Evolutionary conservation across 352 stramenopile species (phyloP).

Genomic region (Pythium brachiatum): DNA sequence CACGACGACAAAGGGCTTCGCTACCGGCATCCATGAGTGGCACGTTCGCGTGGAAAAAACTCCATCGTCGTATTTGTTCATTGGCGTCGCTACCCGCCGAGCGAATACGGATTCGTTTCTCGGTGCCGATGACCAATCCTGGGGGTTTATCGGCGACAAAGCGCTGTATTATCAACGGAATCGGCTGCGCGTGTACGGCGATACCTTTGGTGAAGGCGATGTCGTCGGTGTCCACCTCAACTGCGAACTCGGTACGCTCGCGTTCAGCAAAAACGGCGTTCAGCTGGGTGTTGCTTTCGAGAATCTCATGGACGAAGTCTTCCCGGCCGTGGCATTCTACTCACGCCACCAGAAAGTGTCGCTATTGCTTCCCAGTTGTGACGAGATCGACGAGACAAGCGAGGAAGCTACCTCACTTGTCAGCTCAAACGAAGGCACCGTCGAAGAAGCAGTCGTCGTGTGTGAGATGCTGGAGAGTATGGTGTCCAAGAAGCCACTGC

Average conservation of each 20-base stretch:
- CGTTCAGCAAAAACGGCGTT: constrained; percentile 89
- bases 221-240: constrained; percentile 81
- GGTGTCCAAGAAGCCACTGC: constrained; percentile 27
- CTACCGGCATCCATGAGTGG: constrained; percentile 80
- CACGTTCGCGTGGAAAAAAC: constrained; percentile 92
- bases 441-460: constrained; percentile 57
- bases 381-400: neutral
- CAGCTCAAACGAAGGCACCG: constrained; percentile 6
- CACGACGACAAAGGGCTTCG: constrained; percentile 63
- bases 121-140: constrained; percentile 96
- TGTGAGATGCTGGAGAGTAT: constrained; percentile 62
- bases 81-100: constrained; percentile 92
- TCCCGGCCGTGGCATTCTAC: constrained; percentile 92
- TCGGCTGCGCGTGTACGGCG: constrained; percentile 89
- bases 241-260: constrained; percentile 81
- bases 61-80: constrained; percentile 95
- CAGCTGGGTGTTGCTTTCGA: constrained; percentile 88
- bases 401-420: neutral
- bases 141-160: constrained; percentile 98
- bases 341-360: constrained; percentile 85
- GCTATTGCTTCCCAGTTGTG: constrained; percentile 24
- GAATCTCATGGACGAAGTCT: constrained; percentile 89
- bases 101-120: constrained; percentile 96
- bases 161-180: constrained; percentile 98
- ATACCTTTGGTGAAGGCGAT: constrained; percentile 84